A percentile compares a stretch with the other conserved stretches of the same genome.
phyloP scores from a whole-genome alignment of 345 rosid genomes.

The Gossypium arboreum region DNA sequence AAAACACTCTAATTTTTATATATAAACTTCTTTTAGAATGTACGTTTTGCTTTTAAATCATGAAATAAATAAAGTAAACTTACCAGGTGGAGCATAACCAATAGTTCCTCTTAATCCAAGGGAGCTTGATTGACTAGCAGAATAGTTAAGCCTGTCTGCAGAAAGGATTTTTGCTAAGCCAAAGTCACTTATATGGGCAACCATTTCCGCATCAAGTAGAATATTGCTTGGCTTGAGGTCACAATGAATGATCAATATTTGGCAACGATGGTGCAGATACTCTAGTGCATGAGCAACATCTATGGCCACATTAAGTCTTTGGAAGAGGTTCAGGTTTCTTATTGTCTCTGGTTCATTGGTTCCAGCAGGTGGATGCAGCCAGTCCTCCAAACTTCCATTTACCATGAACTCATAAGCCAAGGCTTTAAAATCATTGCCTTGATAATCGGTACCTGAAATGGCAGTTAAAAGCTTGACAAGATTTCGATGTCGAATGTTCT shows the following conservation, averaged over 20 bases:
- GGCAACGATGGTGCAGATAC: constrained; percentile 22
- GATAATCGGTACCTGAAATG: neutral
- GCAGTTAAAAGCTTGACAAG: constrained; percentile 34
- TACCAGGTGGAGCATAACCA: constrained; percentile 31
- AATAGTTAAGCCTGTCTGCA: neutral
- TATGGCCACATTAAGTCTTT: neutral
- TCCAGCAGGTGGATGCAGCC: constrained; percentile 8
- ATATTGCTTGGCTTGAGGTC: constrained; percentile 24
- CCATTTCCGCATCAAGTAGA: constrained; percentile 11
- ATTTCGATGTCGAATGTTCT: constrained; percentile 36
- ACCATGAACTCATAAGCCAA: constrained; percentile 10
- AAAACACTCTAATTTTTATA: too few relatives aligned
- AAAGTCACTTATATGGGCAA: constrained; percentile 9
- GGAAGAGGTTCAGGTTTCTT: neutral
- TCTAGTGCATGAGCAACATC: constrained; percentile 21
- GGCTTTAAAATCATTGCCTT: constrained; percentile 13
- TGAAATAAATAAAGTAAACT: neutral
- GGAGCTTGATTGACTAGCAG: neutral
- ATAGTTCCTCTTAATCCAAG: constrained; percentile 16
- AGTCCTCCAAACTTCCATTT: constrained; percentile 19
- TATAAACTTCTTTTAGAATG: neutral
- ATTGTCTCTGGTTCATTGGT: too few relatives aligned
- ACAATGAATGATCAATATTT: constrained; percentile 19
- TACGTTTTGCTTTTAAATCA: neutral
- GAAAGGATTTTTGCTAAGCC: constrained; percentile 1